phyloP scores from a whole-genome alignment of 345 rosid species.

The Populus nigra region DNA sequence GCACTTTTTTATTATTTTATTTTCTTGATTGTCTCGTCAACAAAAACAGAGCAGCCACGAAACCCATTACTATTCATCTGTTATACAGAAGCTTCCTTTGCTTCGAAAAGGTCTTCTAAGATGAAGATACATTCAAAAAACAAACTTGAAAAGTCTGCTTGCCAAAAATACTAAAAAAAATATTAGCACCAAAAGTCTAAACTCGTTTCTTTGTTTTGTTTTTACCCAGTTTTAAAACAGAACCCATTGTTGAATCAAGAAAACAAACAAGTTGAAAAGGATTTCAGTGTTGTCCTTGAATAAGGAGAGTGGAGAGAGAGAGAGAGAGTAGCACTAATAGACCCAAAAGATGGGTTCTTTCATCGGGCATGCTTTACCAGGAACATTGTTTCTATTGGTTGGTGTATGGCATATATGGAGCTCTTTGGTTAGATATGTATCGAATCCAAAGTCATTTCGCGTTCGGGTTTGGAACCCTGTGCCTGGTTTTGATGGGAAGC shows the following conservation, averaged over 20 bases:
- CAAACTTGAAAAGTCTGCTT: not conserved
- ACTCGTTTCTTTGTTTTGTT: not conserved
- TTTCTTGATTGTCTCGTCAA: conserved; percentile 7
- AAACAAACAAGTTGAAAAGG: not conserved
- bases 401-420: conserved; percentile 92
- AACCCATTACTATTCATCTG: not conserved
- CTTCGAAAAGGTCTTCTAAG: not conserved
- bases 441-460: conserved; percentile 63
- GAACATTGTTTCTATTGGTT: conserved; percentile 69
- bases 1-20: not conserved
- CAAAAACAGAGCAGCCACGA: not conserved
- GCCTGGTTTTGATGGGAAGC: conserved; percentile 71
- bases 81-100: not conserved
- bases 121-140: not conserved
- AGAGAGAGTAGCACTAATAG: too few species aligned
- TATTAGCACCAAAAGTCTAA: not conserved
- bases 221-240: not conserved
- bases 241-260: conserved; percentile 5
- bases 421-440: conserved; percentile 51
- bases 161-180: not conserved
- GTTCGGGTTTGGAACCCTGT: conserved; percentile 87
- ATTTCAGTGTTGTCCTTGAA: not conserved
- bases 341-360: conserved; percentile 75
- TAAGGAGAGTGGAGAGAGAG: not conserved
- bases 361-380: conserved; percentile 88